Evolutionary conservation across 2,329 filamentous ascomycete species (phyloP).

Genomic region (Diaporthe sp.): DNA sequence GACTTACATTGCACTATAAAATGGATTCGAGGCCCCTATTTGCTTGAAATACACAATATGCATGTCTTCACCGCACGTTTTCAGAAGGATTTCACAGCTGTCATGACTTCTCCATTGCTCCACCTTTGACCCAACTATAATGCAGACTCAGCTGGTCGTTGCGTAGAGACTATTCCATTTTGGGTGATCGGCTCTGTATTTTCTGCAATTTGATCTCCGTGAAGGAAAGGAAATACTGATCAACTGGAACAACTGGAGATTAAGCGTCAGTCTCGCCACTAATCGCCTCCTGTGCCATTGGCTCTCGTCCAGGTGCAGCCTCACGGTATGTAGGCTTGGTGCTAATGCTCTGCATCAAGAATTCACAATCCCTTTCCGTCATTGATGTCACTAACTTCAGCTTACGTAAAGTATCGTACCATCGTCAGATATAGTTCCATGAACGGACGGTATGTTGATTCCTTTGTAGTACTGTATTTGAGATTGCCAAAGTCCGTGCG

Average conservation of each 20-base stretch:
- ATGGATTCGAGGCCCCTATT: too few relatives aligned
- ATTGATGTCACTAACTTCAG: neutral
- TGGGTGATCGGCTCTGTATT: neutral
- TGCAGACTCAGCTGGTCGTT: slow-evolving; percentile 16
- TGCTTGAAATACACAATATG: neutral
- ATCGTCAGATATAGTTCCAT: neutral
- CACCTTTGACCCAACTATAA: slow-evolving; percentile 27
- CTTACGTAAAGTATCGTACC: neutral
- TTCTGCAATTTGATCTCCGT: neutral
- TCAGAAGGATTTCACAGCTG: neutral
- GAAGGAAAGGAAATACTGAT: slow-evolving; percentile 3
- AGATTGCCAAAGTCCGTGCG: slow-evolving; percentile 6
- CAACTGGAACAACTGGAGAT: slow-evolving; percentile 15
- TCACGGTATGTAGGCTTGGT: neutral
- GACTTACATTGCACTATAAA: too few relatives aligned
- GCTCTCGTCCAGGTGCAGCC: too few relatives aligned
- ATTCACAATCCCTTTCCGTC: neutral
- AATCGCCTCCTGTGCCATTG: neutral
- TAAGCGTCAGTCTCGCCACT: neutral
- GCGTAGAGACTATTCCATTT: slow-evolving; percentile 6
- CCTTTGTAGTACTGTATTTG: neutral
- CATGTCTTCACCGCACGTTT: neutral
- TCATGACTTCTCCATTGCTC: slow-evolving; percentile 1
- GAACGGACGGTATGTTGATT: neutral
- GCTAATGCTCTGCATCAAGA: neutral